A percentile compares a stretch with the other conserved stretches of the same genome.
These are phyloP conservation scores for Cenchrus purpureus DNA, from an alignment of 176 grass and related monocot species.

Conservation along the genomic window DNA sequence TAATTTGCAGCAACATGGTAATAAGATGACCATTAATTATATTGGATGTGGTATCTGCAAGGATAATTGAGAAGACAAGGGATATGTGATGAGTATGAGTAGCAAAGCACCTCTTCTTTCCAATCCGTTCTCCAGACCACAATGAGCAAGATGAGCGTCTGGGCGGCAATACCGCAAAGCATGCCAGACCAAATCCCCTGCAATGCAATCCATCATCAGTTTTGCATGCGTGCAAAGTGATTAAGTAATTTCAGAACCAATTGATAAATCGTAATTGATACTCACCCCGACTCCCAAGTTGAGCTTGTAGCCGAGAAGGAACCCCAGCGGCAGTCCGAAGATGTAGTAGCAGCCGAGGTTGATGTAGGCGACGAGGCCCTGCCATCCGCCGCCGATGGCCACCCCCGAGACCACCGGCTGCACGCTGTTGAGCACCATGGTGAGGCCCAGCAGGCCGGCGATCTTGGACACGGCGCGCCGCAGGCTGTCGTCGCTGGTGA, in stretches of 20 bases:
- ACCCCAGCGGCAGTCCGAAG: constrained; percentile 55
- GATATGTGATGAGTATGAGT: too few relatives aligned
- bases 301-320: constrained; percentile 49
- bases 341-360: constrained; percentile 66
- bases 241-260: too few relatives aligned
- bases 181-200: constrained; percentile 75
- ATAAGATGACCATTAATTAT: too few relatives aligned
- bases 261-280: too few relatives aligned
- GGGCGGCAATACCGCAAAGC: constrained; percentile 48
- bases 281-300: constrained; percentile 51
- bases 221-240: too few relatives aligned
- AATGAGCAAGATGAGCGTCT: constrained; percentile 51
- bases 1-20: too few relatives aligned
- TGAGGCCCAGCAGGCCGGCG: constrained; percentile 45
- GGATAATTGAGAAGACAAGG: too few relatives aligned
- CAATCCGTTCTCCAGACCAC: constrained; percentile 60
- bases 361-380: constrained; percentile 70
- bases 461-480: constrained; percentile 49
- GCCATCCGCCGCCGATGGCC: constrained; percentile 69
- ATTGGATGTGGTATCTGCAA: too few relatives aligned
- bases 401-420: constrained; percentile 69
- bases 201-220: too few relatives aligned
- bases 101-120: constrained; percentile 46
- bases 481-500: constrained; percentile 36
- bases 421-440: constrained; percentile 78